Percentiles rank a stretch among this genome's conserved stretches.
phyloP scores from a whole-genome alignment of 2,329 filamentous ascomycete species.

The Clonostachys byssicola region DNA sequence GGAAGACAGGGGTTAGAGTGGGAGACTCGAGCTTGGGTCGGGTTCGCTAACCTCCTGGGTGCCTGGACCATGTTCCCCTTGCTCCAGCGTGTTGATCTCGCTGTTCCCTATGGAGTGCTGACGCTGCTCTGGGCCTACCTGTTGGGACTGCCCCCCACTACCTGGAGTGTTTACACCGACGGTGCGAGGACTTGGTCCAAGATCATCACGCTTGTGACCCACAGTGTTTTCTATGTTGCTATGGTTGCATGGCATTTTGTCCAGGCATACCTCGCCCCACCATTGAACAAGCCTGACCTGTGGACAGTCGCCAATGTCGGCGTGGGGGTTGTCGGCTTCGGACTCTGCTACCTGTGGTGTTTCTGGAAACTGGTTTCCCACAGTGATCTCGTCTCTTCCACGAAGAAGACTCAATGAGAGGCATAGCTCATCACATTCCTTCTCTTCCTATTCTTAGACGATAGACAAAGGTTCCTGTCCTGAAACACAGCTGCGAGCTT shows the following conservation, averaged over 20 bases:
- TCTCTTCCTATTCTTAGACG: not conserved
- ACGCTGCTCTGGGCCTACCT: slow-evolving; percentile 89
- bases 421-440: not conserved
- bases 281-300: slow-evolving; percentile 78
- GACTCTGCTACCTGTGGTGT: slow-evolving; percentile 89
- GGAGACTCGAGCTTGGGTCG: slow-evolving; percentile 81
- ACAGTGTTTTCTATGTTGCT: slow-evolving; percentile 68
- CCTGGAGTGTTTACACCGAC: slow-evolving; percentile 63
- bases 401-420: slow-evolving; percentile 24
- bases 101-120: slow-evolving; percentile 79
- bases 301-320: slow-evolving; percentile 93
- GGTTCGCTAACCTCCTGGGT: slow-evolving; percentile 89
- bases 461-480: too few species aligned
- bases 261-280: slow-evolving; percentile 65
- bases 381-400: slow-evolving; percentile 45
- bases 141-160: slow-evolving; percentile 78
- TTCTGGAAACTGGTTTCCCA: slow-evolving; percentile 62
- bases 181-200: slow-evolving; percentile 24
- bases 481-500: too few species aligned
- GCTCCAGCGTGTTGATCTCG: slow-evolving; percentile 77
- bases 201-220: slow-evolving; percentile 63
- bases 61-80: slow-evolving; percentile 94
- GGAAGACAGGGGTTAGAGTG: slow-evolving; percentile 73
- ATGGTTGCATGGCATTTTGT: slow-evolving; percentile 81
- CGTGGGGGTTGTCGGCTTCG: slow-evolving; percentile 80